Percentiles rank a stretch among this genome's conserved stretches.
phyloP scores from a whole-genome alignment of 129 eudicot genomes.

The carrot (Daucus carota) region DH1_v3.0 NC_030389.2:14067001-14067500 shows the following conservation, averaged over 20 bases:
- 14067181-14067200: not conserved
- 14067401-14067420: slow-evolving; percentile 82
- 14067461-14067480: slow-evolving; percentile 53
- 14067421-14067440: slow-evolving; percentile 79
- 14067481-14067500: slow-evolving; percentile 60
- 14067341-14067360: slow-evolving; percentile 75
- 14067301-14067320: not conserved
- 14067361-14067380: slow-evolving; percentile 85
- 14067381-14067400: slow-evolving; percentile 66
- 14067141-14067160: slow-evolving; percentile 27
- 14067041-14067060: slow-evolving; percentile 64
- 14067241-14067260: not conserved
- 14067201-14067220: not conserved
- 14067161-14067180: not conserved
- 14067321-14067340: not conserved
- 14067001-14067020: slow-evolving; percentile 65
- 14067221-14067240: not conserved
- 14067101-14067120: slow-evolving; percentile 86
- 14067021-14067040: slow-evolving; percentile 56
- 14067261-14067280: not conserved
- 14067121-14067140: slow-evolving; percentile 96
- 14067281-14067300: not conserved
- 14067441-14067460: slow-evolving; percentile 46
- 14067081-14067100: slow-evolving; percentile 74
- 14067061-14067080: slow-evolving; percentile 72